Base-by-base conservation (phyloP, 768 basidiomycete genomes). In the Lactarius hengduanensis region DNA sequence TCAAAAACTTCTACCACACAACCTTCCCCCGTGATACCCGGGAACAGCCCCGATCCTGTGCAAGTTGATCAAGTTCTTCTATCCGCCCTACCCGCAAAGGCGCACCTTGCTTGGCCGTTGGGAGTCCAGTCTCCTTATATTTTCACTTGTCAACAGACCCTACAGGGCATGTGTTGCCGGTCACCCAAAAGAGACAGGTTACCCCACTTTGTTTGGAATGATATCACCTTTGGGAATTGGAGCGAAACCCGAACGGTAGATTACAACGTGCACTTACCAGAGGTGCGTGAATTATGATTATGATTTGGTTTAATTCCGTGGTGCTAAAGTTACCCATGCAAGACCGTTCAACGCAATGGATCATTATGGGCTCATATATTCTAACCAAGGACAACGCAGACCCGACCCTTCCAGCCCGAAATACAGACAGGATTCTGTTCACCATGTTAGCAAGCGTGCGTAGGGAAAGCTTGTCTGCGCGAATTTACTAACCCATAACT, bases 331-430 rank as follows among this genome's bases (percentile, higher is more conserved):
- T 26, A 9, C 61, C 26, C 53, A 9, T 10, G n/a, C 22, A 71
- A 94, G 92, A 81, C 80, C 58, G 94, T 94, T 13, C 81, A 90
- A 72, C 81, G 80, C 64, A 96, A 96, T 73, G 90, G 84, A 13
- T 85, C 90, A 2, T 76, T 95, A 57, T 96, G 90, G 89, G 89
- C 89, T 18, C 91, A 96, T 71, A 80, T 94, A 6, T 91, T 90
- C 74, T 96, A 9, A 82, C 86, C 0, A 86, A 83, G 68, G 82
- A 89, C 54, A 85, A 85, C 0, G 82, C 83, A 11, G 85, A 81
- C 70, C 89, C 89, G 81, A 94, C 71, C 90, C 90, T 10, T 77
- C 80, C 13, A 80, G 81, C 61, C 70, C 80, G 30, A 69, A 76
- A 0, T 94, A 86, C 73, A 78, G 84, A 63, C 79, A 81, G 7